A percentile compares a stretch with the other conserved stretches of the same genome.
Evolutionary conservation across 768 basidiomycete species (phyloP).

Genomic region (Lentinula raphanica): DNA sequence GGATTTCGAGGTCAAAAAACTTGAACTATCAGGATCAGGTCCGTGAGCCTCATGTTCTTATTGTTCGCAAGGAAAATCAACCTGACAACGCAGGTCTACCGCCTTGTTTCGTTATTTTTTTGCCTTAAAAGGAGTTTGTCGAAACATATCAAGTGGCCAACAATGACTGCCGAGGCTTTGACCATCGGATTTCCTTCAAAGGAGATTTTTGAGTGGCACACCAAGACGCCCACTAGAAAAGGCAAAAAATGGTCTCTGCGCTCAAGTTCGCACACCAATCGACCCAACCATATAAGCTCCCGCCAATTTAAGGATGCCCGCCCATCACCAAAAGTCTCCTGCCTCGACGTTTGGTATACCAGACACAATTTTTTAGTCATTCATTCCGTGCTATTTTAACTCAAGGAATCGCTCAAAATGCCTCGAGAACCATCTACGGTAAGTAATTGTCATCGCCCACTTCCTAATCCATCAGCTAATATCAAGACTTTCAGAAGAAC

Average conservation of each 20-base stretch:
- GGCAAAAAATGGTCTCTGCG: neutral
- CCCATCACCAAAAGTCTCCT: neutral
- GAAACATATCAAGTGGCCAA: neutral
- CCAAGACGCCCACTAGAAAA: neutral
- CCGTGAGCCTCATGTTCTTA: too few species aligned
- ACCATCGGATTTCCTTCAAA: constrained; percentile 1
- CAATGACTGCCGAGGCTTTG: neutral
- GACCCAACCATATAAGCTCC: neutral
- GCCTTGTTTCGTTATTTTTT: neutral
- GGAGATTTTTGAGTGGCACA: constrained; percentile 1
- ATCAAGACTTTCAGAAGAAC: neutral
- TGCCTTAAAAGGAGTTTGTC: neutral
- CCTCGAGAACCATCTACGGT: neutral
- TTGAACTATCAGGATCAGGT: too few species aligned
- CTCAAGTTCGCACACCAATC: neutral
- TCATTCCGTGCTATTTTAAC: too few species aligned
- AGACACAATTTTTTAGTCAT: too few species aligned
- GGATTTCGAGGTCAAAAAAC: too few species aligned
- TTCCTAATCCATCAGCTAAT: neutral
- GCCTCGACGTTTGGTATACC: neutral
- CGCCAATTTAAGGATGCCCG: neutral
- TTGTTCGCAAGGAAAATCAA: too few species aligned
- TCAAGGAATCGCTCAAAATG: neutral
- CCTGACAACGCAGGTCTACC: too few species aligned
- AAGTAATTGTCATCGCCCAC: neutral